Evolutionary conservation across 176 grass and related monocot genomes (phyloP), one percentile per base, ranked within the genome.

Genomic region (Canna indica): DNA sequence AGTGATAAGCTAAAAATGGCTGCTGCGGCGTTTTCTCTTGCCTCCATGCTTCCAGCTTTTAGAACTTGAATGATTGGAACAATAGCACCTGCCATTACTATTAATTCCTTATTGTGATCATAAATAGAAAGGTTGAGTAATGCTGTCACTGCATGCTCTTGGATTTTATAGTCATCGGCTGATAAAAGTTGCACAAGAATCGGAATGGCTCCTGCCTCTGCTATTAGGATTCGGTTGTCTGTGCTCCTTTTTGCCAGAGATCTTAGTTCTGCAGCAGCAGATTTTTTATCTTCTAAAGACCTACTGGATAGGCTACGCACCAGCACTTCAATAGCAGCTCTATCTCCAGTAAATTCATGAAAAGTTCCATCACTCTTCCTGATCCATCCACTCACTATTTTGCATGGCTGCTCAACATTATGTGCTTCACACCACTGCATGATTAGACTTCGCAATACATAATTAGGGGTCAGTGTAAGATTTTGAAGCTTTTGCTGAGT

Each of bases 401-500:
- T 86, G 17, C 75, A 72, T 54, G 86, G 94, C 53, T 81, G 86
- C 76, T 92, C 77, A 11, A 99, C 81, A 47, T 82, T 69, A 24
- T 99, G 85, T 68, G 86, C 82, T 56, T 99, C 94, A 75, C 89
- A 99, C 94, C 89, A 99, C 61, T 99, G 89, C 84, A 85, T 64
- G 56, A 99, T 93, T 45, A 99, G 80, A 82, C 86, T 99, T 70
- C 89, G 80, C 30, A 99, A 64, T 5, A 93, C 94, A 65, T 90
- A 99, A 62, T 88, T 99, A 27, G 94, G 94, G 59, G 94, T 99
- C 70, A 99, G 65, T 20, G 86, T 84, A 75, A 89, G 73, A 62
- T 99, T 88, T 64, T 82, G 89, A 67, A 99, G 89, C 80, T 93
- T 99, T 77, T 86, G 90, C 77, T 90, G 94, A 85, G 90, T 99